These are phyloP conservation scores for Exophiala phaeomuriformis DNA, from an alignment of 2,329 filamentous ascomycete genomes.

Conservation along the genomic window DNA sequence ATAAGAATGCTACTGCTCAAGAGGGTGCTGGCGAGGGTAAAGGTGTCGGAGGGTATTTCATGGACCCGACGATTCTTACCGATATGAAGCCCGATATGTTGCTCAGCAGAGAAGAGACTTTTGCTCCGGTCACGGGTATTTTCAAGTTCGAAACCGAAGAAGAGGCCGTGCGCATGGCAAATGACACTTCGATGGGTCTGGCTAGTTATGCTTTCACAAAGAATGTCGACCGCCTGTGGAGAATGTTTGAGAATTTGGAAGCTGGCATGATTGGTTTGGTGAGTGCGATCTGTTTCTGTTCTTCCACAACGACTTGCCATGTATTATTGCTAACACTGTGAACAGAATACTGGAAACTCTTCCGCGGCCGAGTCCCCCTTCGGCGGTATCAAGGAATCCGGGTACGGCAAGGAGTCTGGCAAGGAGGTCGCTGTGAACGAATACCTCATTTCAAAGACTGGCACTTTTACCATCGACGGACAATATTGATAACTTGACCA, in stretches of 20 bases:
- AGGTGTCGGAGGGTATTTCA: constrained; percentile 55
- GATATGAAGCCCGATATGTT: constrained; percentile 54
- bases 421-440: constrained; percentile 59
- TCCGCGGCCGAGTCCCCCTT: constrained; percentile 61
- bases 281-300: constrained; percentile 17
- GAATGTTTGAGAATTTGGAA: constrained; percentile 59
- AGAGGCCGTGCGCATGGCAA: constrained; percentile 46
- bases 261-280: constrained; percentile 62
- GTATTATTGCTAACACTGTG: background rate
- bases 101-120: constrained; percentile 55
- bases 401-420: constrained; percentile 61
- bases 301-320: no score
- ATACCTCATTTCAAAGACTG: constrained; percentile 58
- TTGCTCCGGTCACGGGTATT: constrained; percentile 57
- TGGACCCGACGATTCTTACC: constrained; percentile 59
- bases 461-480: constrained; percentile 54
- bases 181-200: constrained; percentile 26
- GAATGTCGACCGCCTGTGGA: constrained; percentile 58
- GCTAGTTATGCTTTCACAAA: constrained; percentile 64
- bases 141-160: constrained; percentile 61
- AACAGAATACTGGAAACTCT: constrained; percentile 46
- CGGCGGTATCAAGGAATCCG: constrained; percentile 60
- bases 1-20: constrained; percentile 34
- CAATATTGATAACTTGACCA: constrained; percentile 39
- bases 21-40: constrained; percentile 45